A percentile compares a stretch with the other conserved stretches of the same genome.
These are phyloP conservation scores for Fulvia fulva DNA, from an alignment of 2,329 filamentous ascomycete genomes.

Conservation along the genomic window DNA sequence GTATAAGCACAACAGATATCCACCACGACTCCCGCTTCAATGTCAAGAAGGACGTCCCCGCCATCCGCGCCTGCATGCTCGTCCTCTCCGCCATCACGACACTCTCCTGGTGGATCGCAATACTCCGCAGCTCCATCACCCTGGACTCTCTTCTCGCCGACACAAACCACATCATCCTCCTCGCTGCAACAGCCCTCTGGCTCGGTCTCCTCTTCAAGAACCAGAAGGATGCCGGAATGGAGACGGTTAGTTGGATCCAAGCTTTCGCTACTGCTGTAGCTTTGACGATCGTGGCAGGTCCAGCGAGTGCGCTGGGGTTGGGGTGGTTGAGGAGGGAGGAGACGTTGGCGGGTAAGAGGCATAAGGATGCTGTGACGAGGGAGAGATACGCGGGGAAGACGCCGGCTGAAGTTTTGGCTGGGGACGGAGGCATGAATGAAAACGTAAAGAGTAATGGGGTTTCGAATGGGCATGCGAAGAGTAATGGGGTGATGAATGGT, in stretches of 20 bases:
- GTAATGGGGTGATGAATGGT: background rate
- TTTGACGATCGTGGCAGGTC: conserved; percentile 25
- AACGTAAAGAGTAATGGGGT: background rate
- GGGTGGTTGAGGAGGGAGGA: conserved; percentile 38
- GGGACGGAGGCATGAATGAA: background rate
- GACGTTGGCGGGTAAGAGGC: conserved; percentile 30
- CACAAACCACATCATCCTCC: background rate
- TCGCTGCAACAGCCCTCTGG: conserved; percentile 26
- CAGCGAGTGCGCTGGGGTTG: conserved; percentile 29
- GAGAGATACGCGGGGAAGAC: conserved; percentile 13
- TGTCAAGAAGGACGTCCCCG: conserved; percentile 14
- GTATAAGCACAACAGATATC: conserved; percentile 22
- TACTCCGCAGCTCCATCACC: conserved; percentile 8
- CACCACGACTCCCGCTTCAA: conserved; percentile 14
- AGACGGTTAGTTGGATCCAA: conserved; percentile 22
- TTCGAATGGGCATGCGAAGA: background rate
- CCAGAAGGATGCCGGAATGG: conserved; percentile 33
- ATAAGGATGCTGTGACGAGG: conserved; percentile 16
- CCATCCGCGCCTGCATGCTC: conserved; percentile 11
- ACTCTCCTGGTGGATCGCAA: conserved; percentile 8
- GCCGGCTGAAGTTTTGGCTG: conserved; percentile 9
- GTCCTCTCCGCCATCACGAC: conserved; percentile 5
- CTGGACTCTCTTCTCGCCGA: background rate
- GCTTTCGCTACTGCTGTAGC: conserved; percentile 20
- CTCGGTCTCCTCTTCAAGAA: conserved; percentile 32